Conservation (phyloP, 331 rosid genomes). For the Spiraea crenata region DNA sequence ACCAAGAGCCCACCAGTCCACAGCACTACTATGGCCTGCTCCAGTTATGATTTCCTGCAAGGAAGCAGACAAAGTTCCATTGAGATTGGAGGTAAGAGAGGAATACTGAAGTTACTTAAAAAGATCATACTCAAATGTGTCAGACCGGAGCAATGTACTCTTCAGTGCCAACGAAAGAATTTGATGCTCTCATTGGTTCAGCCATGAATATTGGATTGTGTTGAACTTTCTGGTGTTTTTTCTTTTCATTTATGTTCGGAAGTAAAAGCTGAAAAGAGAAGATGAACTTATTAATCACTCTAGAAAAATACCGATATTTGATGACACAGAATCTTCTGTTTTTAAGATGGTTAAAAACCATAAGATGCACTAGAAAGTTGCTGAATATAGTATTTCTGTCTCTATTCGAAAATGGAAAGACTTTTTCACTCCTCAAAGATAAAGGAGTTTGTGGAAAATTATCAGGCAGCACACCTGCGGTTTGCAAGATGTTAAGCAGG, state of each 20-base stretch:
- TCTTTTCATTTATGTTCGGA: conserved; percentile 56
- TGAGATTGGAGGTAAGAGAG: background rate
- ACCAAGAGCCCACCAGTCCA: conserved; percentile 99
- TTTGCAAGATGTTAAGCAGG: conserved; percentile 84
- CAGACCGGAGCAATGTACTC: conserved; percentile 99
- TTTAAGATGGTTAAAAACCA: background rate
- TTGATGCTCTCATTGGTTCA: conserved; percentile 97
- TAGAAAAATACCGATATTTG: no score
- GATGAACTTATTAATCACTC: background rate
- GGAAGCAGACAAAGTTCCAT: conserved; percentile 9
- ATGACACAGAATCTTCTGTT: no score
- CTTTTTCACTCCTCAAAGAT: background rate
- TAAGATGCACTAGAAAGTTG: background rate
- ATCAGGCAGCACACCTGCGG: conserved; percentile 62
- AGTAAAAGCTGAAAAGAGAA: conserved; percentile 66
- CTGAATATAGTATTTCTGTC: no score
- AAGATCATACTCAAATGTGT: conserved; percentile 1
- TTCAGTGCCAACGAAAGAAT: conserved; percentile 98
- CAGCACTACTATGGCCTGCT: conserved; percentile 95
- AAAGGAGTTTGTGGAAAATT: background rate
- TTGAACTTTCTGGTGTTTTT: conserved; percentile 50
- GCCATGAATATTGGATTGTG: conserved; percentile 78
- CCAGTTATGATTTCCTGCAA: conserved; percentile 95
- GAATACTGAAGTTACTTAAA: background rate
- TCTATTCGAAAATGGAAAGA: background rate